These are phyloP conservation scores for Chara braunii DNA, from an alignment of 139 green algal species.

Conservation along the genomic window DNA sequence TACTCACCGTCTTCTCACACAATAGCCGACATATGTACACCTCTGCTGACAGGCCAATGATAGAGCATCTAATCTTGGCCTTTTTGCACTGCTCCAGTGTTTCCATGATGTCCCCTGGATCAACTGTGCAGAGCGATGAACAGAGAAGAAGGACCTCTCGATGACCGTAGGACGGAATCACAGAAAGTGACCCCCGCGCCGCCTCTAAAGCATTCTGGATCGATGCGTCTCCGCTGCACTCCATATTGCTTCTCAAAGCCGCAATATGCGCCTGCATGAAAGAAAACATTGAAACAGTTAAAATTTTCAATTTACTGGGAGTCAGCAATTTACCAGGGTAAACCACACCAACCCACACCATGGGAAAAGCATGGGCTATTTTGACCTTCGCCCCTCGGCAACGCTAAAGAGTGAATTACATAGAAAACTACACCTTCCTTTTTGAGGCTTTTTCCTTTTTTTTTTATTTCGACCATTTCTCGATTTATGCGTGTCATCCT, in stretches of 20 bases:
- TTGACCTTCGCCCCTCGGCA: no score
- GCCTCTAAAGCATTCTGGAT: conserved; percentile 77
- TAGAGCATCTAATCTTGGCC: conserved; percentile 54
- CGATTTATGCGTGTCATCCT: no score
- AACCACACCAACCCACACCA: no score
- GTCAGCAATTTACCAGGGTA: no score
- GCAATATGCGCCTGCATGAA: conserved; percentile 40
- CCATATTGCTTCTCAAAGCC: conserved; percentile 21
- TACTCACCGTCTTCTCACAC: conserved; percentile 65
- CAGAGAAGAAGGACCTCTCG: conserved; percentile 79
- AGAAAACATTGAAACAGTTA: no score
- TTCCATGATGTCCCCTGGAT: conserved; percentile 80
- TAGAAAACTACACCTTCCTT: no score
- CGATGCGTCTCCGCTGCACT: conserved; percentile 7
- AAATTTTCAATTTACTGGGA: no score
- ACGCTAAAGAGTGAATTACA: no score
- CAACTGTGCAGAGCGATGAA: conserved; percentile 72
- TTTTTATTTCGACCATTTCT: no score
- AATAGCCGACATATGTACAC: conserved; percentile 68
- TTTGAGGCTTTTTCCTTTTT: no score
- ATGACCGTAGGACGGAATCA: conserved; percentile 76
- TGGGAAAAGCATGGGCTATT: no score
- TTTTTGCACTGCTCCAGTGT: conserved; percentile 51
- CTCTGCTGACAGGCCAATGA: conserved; percentile 69
- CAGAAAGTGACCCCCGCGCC: conserved; percentile 48